These are phyloP conservation scores for Nematocida sp. DNA, from an alignment of 371 early-diverging fungal species.

Conservation along the genomic window DNA sequence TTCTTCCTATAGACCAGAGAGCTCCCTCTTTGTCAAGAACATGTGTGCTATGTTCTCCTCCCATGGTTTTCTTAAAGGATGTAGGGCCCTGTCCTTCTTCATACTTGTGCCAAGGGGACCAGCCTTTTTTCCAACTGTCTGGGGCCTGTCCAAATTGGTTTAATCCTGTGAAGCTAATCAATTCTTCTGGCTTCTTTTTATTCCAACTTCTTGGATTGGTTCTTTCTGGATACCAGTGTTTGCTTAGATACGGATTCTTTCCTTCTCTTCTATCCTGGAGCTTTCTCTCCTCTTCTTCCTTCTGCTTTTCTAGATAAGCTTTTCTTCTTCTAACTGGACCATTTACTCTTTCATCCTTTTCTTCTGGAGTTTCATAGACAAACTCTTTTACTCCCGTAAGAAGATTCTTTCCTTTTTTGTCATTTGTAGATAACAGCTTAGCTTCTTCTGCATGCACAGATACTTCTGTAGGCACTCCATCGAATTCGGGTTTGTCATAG, in stretches of 20 bases:
- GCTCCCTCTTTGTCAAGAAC: conserved; percentile 57
- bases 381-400: conserved; percentile 12
- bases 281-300: conserved; percentile 17
- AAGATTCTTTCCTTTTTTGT: background rate
- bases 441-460: conserved; percentile 19
- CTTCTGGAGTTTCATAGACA: conserved; percentile 9
- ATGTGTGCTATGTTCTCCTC: conserved; percentile 63
- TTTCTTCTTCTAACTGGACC: conserved; percentile 29
- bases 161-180: conserved; percentile 75
- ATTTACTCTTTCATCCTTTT: background rate
- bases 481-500: background rate
- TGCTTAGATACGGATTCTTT: too few species aligned
- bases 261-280: conserved; percentile 71
- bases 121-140: background rate
- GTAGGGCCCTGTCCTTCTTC: conserved; percentile 30
- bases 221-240: too few species aligned
- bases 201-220: too few species aligned
- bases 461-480: background rate
- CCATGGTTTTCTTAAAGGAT: conserved; percentile 55
- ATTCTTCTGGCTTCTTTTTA: background rate
- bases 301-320: conserved; percentile 65
- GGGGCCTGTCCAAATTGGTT: conserved; percentile 80
- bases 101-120: conserved; percentile 7
- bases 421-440: background rate
- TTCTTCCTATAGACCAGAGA: conserved; percentile 65